These are phyloP conservation scores for Solanum hybrid DNA, from an alignment of 305 asterid genomes.

Conservation along the genomic window DNA sequence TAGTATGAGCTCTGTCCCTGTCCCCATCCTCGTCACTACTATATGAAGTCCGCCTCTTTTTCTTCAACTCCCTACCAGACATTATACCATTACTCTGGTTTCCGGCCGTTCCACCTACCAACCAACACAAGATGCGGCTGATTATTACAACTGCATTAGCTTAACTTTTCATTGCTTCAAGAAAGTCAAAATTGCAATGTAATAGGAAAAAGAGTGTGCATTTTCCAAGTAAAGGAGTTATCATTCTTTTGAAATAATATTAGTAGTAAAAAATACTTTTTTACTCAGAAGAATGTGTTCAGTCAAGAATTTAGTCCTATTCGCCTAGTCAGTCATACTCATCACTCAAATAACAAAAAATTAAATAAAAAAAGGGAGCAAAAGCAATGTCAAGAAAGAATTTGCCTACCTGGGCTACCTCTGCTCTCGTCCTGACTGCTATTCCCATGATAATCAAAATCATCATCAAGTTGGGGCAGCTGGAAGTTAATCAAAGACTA, in stretches of 20 bases:
- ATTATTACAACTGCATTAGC: constrained; percentile 7
- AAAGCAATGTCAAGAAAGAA: constrained; percentile 12
- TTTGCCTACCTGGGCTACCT: constrained; percentile 79
- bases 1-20: constrained; percentile 45
- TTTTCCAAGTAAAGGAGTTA: background rate
- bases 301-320: background rate
- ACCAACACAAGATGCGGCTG: constrained; percentile 11
- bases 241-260: background rate
- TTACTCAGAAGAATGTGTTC: background rate
- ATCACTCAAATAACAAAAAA: background rate
- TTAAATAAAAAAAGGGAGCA: background rate
- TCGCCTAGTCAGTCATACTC: background rate
- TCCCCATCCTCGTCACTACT: constrained; percentile 80
- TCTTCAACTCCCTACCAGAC: constrained; percentile 57
- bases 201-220: background rate
- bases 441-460: constrained; percentile 76
- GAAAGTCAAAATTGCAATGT: background rate
- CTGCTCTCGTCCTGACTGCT: constrained; percentile 99
- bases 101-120: constrained; percentile 45
- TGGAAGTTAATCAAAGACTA: constrained; percentile 91
- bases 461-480: constrained; percentile 85
- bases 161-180: background rate
- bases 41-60: constrained; percentile 50
- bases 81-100: constrained; percentile 49
- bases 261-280: background rate